Evolutionary conservation across 208 protist species (phyloP).

Genomic region (Leishmania guyanensis): DNA sequence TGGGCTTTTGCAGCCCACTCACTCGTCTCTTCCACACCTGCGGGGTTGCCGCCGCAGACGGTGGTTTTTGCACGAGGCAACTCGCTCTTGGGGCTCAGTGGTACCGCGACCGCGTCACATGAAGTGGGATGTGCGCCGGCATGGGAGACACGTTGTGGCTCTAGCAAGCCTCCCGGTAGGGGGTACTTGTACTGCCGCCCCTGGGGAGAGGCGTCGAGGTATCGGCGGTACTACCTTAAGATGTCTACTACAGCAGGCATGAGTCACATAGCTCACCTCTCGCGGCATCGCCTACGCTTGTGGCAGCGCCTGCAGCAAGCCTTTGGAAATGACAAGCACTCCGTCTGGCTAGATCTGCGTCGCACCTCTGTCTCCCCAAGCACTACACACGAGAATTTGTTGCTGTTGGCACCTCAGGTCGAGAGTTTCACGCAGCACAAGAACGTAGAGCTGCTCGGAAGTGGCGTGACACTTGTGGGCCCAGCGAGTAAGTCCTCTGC

Average conservation of each 20-base stretch:
- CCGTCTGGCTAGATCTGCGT: conserved; percentile 15
- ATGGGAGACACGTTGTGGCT: neutral
- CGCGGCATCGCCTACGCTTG: conserved; percentile 18
- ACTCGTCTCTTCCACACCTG: neutral
- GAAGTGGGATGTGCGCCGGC: neutral
- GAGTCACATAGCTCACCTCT: conserved; percentile 17
- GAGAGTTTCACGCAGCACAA: conserved; percentile 19
- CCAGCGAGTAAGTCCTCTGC: neutral
- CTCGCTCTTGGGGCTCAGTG: no score
- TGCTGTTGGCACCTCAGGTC: conserved; percentile 12
- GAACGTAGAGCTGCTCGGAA: conserved; percentile 2
- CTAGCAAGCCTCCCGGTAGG: neutral
- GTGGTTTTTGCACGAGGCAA: neutral
- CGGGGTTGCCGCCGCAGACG: no score
- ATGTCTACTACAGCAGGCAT: neutral
- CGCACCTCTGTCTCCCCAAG: conserved; percentile 26
- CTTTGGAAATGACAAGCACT: conserved; percentile 14
- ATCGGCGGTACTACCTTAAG: conserved; percentile 29
- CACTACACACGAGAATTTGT: conserved; percentile 16
- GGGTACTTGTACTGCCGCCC: conserved; percentile 34
- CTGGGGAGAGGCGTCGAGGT: conserved; percentile 18
- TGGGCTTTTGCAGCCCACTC: neutral
- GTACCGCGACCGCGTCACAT: neutral
- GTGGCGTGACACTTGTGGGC: conserved; percentile 5
- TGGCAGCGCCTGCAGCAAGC: conserved; percentile 28